phyloP scores from a whole-genome alignment of 1,139 yeast species.

The Petasospora fabianii region DNA sequence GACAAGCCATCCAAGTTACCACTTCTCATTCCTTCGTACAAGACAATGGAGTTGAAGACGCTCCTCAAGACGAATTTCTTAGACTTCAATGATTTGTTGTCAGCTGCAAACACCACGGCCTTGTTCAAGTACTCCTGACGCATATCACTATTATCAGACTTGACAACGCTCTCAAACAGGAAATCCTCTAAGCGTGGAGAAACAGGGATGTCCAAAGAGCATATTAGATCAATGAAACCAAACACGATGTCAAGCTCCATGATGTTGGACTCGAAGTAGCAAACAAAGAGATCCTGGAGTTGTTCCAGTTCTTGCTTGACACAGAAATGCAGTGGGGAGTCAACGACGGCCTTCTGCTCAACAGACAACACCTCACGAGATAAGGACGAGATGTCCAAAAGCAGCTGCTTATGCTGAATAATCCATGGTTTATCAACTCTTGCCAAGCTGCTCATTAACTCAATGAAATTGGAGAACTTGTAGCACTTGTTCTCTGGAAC shows the following conservation, averaged over 20 bases:
- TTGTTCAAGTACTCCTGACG: constrained; percentile 52
- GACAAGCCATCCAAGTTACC: constrained; percentile 52
- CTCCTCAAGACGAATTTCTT: constrained; percentile 61
- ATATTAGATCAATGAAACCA: constrained; percentile 46
- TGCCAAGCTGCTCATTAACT: constrained; percentile 53
- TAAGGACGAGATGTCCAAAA: constrained; percentile 45
- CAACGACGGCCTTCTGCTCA: constrained; percentile 40
- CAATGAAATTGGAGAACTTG: constrained; percentile 69
- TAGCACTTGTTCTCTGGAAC: constrained; percentile 53
- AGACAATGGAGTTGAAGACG: constrained; percentile 62
- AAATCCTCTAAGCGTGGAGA: constrained; percentile 51
- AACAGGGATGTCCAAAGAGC: constrained; percentile 44
- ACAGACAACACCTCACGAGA: constrained; percentile 44
- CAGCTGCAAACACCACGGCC: constrained; percentile 47
- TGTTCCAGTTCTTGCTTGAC: constrained; percentile 68
- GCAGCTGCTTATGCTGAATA: constrained; percentile 43
- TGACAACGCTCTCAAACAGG: constrained; percentile 54
- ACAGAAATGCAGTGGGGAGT: constrained; percentile 66
- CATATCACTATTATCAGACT: constrained; percentile 42
- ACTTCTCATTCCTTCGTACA: constrained; percentile 53
- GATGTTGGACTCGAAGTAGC: constrained; percentile 38
- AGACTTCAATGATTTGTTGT: constrained; percentile 45
- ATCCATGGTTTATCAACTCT: constrained; percentile 62
- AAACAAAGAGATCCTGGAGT: constrained; percentile 54
- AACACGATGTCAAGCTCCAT: constrained; percentile 41